Percentiles rank a stretch among this genome's conserved stretches.
These are phyloP conservation scores for Anthracocystis setariae DNA, from an alignment of 1,284 basidiomycete species.

Conservation along the genomic window DNA sequence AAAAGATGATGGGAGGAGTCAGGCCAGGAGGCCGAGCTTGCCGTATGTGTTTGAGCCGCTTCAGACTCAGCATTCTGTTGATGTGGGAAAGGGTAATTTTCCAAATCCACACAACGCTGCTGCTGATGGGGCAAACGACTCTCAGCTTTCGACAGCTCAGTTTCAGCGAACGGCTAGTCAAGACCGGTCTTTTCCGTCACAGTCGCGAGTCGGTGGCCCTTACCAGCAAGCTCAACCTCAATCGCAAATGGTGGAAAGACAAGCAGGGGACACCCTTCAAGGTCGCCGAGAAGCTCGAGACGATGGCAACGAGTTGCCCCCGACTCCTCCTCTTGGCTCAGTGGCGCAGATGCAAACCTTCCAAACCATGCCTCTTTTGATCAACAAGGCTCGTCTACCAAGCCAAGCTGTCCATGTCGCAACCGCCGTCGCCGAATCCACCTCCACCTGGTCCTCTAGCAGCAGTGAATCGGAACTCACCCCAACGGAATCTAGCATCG, in stretches of 20 bases:
- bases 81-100: conserved; percentile 8
- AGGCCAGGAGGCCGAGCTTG: conserved; percentile 24
- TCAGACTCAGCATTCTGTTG: conserved; percentile 1
- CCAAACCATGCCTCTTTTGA: conserved; percentile 32
- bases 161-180: conserved; percentile 35
- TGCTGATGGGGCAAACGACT: conserved; percentile 11
- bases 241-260: not conserved
- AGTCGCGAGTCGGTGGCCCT: conserved; percentile 3
- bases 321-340: conserved; percentile 30
- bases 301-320: no score
- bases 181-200: conserved; percentile 19
- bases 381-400: conserved; percentile 15
- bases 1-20: conserved; percentile 7
- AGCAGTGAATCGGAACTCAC: conserved; percentile 47
- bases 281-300: conserved; percentile 4
- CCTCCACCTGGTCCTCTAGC: conserved; percentile 40
- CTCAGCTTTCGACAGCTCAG: conserved; percentile 35
- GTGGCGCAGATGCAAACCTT: conserved; percentile 5
- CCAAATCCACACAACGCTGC: conserved; percentile 20
- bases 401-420: conserved; percentile 1
- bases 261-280: not conserved
- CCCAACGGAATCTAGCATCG: conserved; percentile 52
- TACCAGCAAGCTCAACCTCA: conserved; percentile 4
- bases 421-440: conserved; percentile 8
- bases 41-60: conserved; percentile 32